Evolutionary conservation across 129 eudicot species (phyloP).

Genomic region (Escallonia rubra): DNA sequence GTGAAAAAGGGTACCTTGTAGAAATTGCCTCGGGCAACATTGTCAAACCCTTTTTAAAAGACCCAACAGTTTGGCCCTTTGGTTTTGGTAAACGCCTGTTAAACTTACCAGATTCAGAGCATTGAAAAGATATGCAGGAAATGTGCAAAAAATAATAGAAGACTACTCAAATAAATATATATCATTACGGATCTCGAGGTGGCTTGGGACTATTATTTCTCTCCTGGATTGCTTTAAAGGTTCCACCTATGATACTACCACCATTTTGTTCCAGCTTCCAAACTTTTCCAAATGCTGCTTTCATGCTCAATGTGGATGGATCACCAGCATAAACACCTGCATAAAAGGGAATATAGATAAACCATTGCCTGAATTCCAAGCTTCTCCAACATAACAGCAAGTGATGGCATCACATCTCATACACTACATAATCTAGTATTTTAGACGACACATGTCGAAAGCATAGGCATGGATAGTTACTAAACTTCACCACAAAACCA

Average conservation of each 20-base stretch:
- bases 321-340: slow-evolving; percentile 97
- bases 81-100: slow-evolving; percentile 88
- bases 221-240: slow-evolving; percentile 68
- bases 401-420: not conserved
- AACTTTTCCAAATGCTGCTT: slow-evolving; percentile 96
- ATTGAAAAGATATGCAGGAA: not conserved
- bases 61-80: slow-evolving; percentile 94
- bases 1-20: slow-evolving; percentile 34
- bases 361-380: not conserved
- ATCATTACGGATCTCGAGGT: slow-evolving; percentile 84
- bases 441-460: not conserved
- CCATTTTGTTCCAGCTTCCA: slow-evolving; percentile 92
- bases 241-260: slow-evolving; percentile 87
- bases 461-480: too few species aligned
- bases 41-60: slow-evolving; percentile 80
- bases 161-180: slow-evolving; percentile 7
- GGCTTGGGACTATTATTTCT: slow-evolving; percentile 46
- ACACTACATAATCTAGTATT: not conserved
- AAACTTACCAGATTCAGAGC: slow-evolving; percentile 13
- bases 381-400: not conserved
- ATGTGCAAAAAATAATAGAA: not conserved
- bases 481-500: too few species aligned
- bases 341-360: not conserved
- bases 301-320: slow-evolving; percentile 90
- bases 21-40: slow-evolving; percentile 82